Percentiles rank a stretch among this genome's conserved stretches.
These are phyloP conservation scores for Trichoderma cornu-damae DNA, from an alignment of 2,329 filamentous ascomycete genomes.

Conservation along the genomic window DNA sequence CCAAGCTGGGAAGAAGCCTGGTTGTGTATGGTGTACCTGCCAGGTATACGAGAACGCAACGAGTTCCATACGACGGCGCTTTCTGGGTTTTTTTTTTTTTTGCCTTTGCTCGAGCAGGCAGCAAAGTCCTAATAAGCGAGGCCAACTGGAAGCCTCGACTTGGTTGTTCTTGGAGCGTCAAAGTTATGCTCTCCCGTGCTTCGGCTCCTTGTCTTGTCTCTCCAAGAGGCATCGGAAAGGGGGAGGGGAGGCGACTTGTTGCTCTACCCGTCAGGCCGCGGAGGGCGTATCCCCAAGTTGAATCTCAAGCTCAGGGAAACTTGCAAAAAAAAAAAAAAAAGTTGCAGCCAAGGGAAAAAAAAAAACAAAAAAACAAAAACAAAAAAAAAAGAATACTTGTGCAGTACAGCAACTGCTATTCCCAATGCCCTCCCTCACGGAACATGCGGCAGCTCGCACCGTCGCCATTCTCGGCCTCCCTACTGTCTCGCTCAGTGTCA, in stretches of 20 bases:
- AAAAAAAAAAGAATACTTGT: neutral
- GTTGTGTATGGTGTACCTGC: slow-evolving; percentile 7
- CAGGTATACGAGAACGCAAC: neutral
- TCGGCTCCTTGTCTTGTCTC: neutral
- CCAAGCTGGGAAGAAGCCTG: slow-evolving; percentile 2
- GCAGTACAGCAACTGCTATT: neutral
- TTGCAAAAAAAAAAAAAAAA: too few relatives aligned
- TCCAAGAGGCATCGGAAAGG: neutral
- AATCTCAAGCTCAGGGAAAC: too few relatives aligned
- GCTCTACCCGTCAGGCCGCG: neutral
- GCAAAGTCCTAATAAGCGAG: neutral
- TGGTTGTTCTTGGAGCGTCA: neutral
- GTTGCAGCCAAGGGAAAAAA: too few relatives aligned
- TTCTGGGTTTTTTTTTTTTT: neutral
- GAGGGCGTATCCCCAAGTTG: too few relatives aligned
- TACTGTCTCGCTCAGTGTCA: slow-evolving; percentile 14
- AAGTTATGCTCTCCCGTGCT: too few relatives aligned
- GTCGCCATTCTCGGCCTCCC: neutral
- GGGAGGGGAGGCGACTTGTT: too few relatives aligned
- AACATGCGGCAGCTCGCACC: slow-evolving; percentile 9
- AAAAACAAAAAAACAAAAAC: too few relatives aligned
- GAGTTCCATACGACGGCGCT: neutral
- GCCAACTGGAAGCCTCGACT: neutral
- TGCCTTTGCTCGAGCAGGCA: neutral
- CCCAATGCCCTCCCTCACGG: neutral